phyloP scores from a whole-genome alignment of 202 grass and related monocot genomes.

The Carex arenaria region DNA sequence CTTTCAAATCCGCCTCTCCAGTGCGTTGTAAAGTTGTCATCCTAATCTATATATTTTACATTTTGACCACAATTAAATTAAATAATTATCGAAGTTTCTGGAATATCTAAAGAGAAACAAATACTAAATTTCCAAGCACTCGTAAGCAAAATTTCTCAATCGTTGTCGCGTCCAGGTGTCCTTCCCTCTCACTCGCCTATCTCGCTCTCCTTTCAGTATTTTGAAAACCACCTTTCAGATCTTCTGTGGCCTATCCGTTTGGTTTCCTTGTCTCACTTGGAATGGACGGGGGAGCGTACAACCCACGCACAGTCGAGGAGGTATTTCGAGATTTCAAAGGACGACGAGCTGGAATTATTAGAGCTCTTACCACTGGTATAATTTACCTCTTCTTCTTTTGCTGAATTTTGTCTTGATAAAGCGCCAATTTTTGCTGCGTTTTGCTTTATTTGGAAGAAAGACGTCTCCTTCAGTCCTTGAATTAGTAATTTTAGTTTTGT shows the following conservation, averaged over 20 bases:
- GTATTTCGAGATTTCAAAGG: conserved; percentile 88
- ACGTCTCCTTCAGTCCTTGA: conserved; percentile 14
- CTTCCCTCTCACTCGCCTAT: conserved; percentile 3
- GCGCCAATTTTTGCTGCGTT: not conserved
- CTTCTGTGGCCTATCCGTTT: not conserved
- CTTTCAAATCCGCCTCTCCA: conserved; percentile 36
- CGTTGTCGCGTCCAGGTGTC: not conserved
- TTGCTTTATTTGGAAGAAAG: conserved; percentile 18
- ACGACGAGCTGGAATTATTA: conserved; percentile 61
- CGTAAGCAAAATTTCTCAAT: not conserved
- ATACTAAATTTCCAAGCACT: not conserved
- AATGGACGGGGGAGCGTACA: conserved; percentile 62
- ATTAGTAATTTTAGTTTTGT: not conserved
- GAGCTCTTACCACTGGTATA: conserved; percentile 69
- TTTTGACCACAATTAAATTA: not conserved
- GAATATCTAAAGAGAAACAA: conserved; percentile 23
- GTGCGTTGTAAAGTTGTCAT: not conserved
- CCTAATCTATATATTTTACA: not conserved
- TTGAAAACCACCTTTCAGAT: conserved; percentile 8
- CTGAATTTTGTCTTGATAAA: not conserved
- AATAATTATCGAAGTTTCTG: conserved; percentile 3
- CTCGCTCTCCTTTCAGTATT: not conserved
- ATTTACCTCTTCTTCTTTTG: not conserved
- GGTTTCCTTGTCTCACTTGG: not conserved
- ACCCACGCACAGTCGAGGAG: conserved; percentile 85